These are phyloP conservation scores for Kodamaea laetipori DNA, from an alignment of 805 yeast genomes.

Conservation along the genomic window DNA sequence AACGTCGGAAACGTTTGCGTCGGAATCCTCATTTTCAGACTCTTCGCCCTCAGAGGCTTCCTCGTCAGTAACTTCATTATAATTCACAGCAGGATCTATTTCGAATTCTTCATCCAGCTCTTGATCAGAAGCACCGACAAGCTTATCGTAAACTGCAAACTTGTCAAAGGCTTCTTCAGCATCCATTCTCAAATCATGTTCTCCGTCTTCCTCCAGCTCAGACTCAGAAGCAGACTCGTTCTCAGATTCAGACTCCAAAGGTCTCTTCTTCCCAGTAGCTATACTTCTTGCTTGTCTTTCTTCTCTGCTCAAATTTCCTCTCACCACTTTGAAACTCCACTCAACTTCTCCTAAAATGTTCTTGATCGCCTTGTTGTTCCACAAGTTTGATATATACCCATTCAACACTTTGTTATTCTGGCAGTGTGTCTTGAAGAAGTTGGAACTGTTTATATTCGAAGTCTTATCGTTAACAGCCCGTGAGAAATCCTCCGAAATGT, in stretches of 20 bases:
- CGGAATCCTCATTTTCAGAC: conserved; percentile 12
- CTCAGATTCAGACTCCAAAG: conserved; percentile 19
- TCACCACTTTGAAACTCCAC: conserved; percentile 48
- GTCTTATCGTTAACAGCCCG: conserved; percentile 30
- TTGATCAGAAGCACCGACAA: conserved; percentile 48
- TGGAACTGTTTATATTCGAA: conserved; percentile 45
- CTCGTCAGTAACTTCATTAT: conserved; percentile 67
- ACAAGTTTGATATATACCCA: conserved; percentile 48
- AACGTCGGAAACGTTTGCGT: conserved; percentile 14
- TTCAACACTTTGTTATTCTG: conserved; percentile 44
- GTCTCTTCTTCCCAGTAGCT: conserved; percentile 23
- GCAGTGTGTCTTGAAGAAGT: conserved; percentile 45
- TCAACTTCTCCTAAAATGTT: conserved; percentile 39
- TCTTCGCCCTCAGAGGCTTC: conserved; percentile 50
- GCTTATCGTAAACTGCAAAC: conserved; percentile 38
- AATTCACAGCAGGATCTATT: conserved; percentile 42
- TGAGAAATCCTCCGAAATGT: conserved; percentile 32
- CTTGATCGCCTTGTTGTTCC: conserved; percentile 47
- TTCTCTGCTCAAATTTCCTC: conserved; percentile 46
- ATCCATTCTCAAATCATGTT: conserved; percentile 20
- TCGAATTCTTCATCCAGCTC: conserved; percentile 32
- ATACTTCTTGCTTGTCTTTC: conserved; percentile 33
- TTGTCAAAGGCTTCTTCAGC: conserved; percentile 33
- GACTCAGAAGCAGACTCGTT: conserved; percentile 27
- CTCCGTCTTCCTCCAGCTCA: conserved; percentile 16